Evolutionary conservation across 2,329 filamentous ascomycete species (phyloP), one percentile per base, ranked within the genome.

Genomic region (Zasmidium citrigriseum): DNA sequence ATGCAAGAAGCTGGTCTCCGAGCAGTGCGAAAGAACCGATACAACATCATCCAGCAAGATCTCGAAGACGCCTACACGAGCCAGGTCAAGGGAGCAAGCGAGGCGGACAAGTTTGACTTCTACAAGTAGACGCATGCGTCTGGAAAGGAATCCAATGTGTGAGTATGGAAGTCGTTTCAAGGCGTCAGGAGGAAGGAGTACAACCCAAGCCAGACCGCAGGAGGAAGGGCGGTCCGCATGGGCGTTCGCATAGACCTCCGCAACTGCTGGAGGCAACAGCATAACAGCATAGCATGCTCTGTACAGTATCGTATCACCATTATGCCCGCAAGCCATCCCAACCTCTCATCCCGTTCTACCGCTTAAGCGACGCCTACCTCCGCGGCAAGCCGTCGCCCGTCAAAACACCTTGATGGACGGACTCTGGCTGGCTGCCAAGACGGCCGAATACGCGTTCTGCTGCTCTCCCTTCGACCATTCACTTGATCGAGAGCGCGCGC

Each of bases 1-100:
- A 99, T 99, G 95, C 95, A 99, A 77, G 95, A 99, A 79, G 95
- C 95, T 27, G 95, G 95, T 66, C 82, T 99, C 67, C 86, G 93
- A 66, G 93, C 93, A 23, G 93, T 98, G 64, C 85, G 93, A 70
- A 98, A 97, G 87, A 98, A 99, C 79, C 83, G 95, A 70, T 99
- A 99, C 80, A 98, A 99, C 78, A 99, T 99, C 75, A 98, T 99
- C 71, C 95, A 99, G 81, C 87, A 85, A 63, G 95, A 99, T 78
- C 81, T 99, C 64, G 95, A 99, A 77, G 95, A 98, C 76, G 95
- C 95, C 46, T 99, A 99, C 77, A 93, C 92, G 41, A 91, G 88
- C 78, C 95, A 99, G 76, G 95, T 99, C 72, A 98, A 98, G 86
- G 91, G 85, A 38, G 83, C 85, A 50, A 82, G 85, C 62, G 86